A percentile compares a stretch with the other conserved stretches of the same genome.
Evolutionary conservation across 106 monocot species (phyloP).

Genomic region (Agapanthus africanus): DNA sequence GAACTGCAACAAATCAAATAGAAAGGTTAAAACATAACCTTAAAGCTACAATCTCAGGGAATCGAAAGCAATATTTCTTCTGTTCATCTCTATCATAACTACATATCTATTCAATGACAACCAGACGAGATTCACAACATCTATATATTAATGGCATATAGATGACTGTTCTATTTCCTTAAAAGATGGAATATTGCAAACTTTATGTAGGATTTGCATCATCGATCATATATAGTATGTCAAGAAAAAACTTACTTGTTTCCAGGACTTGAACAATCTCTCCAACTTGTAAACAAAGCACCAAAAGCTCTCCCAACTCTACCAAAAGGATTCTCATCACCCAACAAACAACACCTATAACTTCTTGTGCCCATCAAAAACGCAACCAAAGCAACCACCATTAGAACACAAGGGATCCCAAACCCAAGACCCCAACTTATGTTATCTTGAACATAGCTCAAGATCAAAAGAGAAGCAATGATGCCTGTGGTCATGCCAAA

Average conservation of each 20-base stretch:
- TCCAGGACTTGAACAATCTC: not conserved
- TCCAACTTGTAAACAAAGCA: slow-evolving; percentile 9
- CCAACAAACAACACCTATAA: slow-evolving; percentile 16
- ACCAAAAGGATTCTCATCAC: slow-evolving; percentile 6
- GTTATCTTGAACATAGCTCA: slow-evolving; percentile 37
- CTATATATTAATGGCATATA: no score
- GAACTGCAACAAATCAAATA: not conserved
- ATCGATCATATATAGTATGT: not conserved
- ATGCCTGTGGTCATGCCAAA: slow-evolving; percentile 27
- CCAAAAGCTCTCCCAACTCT: slow-evolving; percentile 11
- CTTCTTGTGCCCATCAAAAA: slow-evolving; percentile 26
- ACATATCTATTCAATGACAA: no score
- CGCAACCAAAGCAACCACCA: slow-evolving; percentile 15
- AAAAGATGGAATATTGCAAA: no score
- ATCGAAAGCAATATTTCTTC: no score
- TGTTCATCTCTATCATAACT: no score
- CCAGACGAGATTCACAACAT: no score
- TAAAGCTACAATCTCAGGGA: no score
- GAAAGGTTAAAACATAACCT: no score
- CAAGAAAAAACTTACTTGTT: not conserved
- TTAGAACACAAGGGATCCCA: slow-evolving; percentile 22
- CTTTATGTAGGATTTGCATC: no score
- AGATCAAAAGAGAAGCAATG: slow-evolving; percentile 11
- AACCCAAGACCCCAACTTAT: slow-evolving; percentile 37
- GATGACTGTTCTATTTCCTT: no score